Conservation (phyloP, 2,329 filamentous ascomycete genomes). For the Mollisia scopiformis region DNA sequence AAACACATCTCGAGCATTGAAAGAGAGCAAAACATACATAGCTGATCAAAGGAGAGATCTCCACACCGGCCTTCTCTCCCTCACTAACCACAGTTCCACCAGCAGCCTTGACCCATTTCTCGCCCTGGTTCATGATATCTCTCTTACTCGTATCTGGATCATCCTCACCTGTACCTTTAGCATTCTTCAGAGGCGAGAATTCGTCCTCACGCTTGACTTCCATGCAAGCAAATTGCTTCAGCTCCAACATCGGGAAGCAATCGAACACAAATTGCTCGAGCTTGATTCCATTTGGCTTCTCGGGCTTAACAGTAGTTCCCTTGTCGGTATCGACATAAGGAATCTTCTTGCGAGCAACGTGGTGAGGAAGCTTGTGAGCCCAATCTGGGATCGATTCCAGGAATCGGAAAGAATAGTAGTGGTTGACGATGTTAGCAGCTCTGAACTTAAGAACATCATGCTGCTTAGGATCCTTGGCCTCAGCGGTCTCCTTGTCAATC, state of each 20-base stretch:
- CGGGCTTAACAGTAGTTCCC: conserved; percentile 83
- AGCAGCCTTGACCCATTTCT: conserved; percentile 80
- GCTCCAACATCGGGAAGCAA: conserved; percentile 86
- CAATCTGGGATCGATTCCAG: conserved; percentile 87
- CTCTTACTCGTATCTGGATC: conserved; percentile 90
- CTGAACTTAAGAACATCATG: conserved; percentile 88
- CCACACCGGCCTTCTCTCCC: conserved; percentile 68
- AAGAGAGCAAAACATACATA: conserved; percentile 72
- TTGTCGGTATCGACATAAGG: conserved; percentile 77
- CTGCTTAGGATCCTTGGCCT: conserved; percentile 83
- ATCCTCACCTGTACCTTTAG: conserved; percentile 81
- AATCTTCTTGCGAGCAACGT: conserved; percentile 98
- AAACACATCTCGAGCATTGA: conserved; percentile 19
- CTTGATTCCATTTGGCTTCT: conserved; percentile 97
- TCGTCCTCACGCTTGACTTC: conserved; percentile 97
- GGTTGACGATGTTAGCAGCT: conserved; percentile 98
- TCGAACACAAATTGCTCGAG: conserved; percentile 99
- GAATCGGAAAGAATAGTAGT: conserved; percentile 97
- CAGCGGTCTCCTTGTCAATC: conserved; percentile 86
- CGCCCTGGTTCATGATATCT: conserved; percentile 89
- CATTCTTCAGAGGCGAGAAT: conserved; percentile 97
- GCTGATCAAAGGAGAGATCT: conserved; percentile 91
- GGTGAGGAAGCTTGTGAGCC: conserved; percentile 86
- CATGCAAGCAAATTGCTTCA: conserved; percentile 91
- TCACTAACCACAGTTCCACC: conserved; percentile 76